Conservation (phyloP, 176 grass and related monocot genomes). For the maize (Zea mays) region DNA sequence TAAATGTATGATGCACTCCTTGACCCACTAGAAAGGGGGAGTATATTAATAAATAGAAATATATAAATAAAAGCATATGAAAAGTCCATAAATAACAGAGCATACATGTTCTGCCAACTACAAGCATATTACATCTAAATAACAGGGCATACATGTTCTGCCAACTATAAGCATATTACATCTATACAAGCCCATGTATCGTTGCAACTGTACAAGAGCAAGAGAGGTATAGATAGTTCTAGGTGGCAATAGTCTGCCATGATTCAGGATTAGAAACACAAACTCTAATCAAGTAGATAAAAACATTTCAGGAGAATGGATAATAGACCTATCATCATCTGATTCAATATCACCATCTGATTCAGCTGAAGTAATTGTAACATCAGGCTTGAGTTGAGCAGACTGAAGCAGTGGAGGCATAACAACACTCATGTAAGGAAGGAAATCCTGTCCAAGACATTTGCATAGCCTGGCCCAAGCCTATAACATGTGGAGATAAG, state of each 20-base stretch:
- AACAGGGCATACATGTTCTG: too few relatives aligned
- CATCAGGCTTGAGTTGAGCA: conserved; percentile 98
- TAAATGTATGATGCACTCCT: too few relatives aligned
- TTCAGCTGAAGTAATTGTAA: conserved; percentile 91
- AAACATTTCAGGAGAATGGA: conserved; percentile 24
- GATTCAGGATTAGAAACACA: not conserved
- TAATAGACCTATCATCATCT: conserved; percentile 83
- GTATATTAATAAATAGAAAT: too few relatives aligned
- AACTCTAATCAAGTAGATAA: not conserved
- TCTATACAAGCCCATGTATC: not conserved
- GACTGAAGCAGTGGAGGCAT: conserved; percentile 98
- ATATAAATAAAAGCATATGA: too few relatives aligned
- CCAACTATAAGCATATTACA: not conserved
- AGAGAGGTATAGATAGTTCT: not conserved
- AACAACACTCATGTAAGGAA: conserved; percentile 96
- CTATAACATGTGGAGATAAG: conserved; percentile 43
- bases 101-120: not conserved
- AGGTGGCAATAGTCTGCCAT: not conserved
- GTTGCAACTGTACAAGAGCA: not conserved
- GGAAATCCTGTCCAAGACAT: conserved; percentile 98
- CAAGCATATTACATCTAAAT: not conserved
- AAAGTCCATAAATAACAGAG: not conserved
- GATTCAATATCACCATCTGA: conserved; percentile 97
- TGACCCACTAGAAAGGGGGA: too few relatives aligned
- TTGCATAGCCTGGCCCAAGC: conserved; percentile 99